Evolutionary conservation across 805 yeast genomes (phyloP), one percentile per base, ranked within the genome.

Genomic region (Yamadazyma takamatsuzukensis): DNA sequence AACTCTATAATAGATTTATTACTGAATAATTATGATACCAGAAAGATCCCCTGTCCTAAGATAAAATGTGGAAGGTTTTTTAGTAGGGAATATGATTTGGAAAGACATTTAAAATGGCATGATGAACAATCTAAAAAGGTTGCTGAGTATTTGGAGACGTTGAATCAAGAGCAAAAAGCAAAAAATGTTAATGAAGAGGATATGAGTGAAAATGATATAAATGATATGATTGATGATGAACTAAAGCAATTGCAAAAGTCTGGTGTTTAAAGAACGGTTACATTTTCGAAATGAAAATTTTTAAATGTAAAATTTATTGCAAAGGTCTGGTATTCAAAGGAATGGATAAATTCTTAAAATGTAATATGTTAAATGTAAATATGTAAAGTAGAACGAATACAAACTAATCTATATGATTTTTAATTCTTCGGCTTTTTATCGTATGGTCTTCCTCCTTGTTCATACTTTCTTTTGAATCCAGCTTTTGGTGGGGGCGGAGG

Each of bases 51-150:
- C 0, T 81, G 88, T 47, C 66, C 76, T 0, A 70, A 61, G 38
- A 51, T 45, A 3, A 66, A 66, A 25, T 81, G 89, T 51, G 57
- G 56, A 21, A 62, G 86, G 36, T 59, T 62, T 5, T 81, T 81
- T 49, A 64, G 65, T 32, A 67, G 70, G 39, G 63, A 66, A 0
- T 63, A 63, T 43, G 80, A 74, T 45, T 45, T 76, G 16, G 44
- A 51, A 12, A 59, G 80, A 26, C 83, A 76, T 47, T 40, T 76
- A 30, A 53, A 49, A 24, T 76, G 81, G 81, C 82, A 76, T 44
- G 58, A 58, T 9, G 55, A 53, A 13, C 58, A 60, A 15, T 31
- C 56, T 32, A 34, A 43, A 26, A 58, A 53, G 37, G 51, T 64
- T 3, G 62, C 59, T 27, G 37, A 29, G 2, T 63, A 50, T 33